phyloP scores from a whole-genome alignment of 2,329 filamentous ascomycete species.

The Metarhizium humberi region DNA sequence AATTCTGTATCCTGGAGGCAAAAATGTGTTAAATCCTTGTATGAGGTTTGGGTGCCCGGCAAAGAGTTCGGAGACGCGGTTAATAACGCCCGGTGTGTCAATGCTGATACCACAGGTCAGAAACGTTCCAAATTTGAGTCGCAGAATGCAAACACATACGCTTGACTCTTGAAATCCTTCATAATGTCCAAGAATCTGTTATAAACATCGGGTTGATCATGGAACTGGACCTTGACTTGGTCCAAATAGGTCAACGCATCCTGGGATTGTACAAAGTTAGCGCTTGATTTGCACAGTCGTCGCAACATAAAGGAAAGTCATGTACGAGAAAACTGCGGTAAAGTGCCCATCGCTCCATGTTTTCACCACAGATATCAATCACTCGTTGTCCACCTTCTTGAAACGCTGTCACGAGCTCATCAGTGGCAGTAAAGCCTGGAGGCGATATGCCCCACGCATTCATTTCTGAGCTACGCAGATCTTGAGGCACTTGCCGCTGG shows the following conservation, averaged over 20 bases:
- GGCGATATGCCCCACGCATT: not conserved
- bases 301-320: constrained; percentile 1
- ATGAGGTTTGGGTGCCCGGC: constrained; percentile 92
- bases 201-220: constrained; percentile 94
- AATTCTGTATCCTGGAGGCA: constrained; percentile 91
- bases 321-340: constrained; percentile 17
- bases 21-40: constrained; percentile 95
- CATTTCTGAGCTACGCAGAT: not conserved
- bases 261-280: constrained; percentile 20
- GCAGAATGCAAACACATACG: constrained; percentile 44
- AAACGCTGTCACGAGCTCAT: constrained; percentile 13
- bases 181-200: constrained; percentile 97
- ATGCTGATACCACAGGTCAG: constrained; percentile 47
- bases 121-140: constrained; percentile 67
- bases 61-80: constrained; percentile 90
- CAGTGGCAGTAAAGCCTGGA: not conserved
- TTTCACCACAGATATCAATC: constrained; percentile 11
- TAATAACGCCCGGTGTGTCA: constrained; percentile 95
- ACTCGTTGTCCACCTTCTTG: constrained; percentile 12
- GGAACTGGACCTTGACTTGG: constrained; percentile 96
- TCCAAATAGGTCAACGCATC: constrained; percentile 89
- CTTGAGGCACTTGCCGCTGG: not conserved
- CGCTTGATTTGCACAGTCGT: not conserved
- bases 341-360: constrained; percentile 12
- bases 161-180: constrained; percentile 99